Base-by-base conservation (phyloP, 768 basidiomycete genomes). In the Lenzites betulinus region DNA sequence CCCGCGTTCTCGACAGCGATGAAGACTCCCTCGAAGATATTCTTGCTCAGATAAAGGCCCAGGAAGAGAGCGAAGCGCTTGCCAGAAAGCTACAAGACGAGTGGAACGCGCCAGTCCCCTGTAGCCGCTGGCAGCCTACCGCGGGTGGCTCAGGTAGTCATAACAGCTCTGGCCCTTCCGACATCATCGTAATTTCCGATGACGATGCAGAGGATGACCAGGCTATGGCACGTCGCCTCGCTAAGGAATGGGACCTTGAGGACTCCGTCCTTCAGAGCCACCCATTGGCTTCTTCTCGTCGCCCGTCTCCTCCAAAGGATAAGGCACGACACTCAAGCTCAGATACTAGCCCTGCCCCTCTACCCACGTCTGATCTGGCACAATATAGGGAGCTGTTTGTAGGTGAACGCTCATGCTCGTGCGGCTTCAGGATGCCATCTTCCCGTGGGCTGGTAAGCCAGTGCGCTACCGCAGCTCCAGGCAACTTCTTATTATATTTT, bases 31-130 rank as follows among this genome's bases (percentile, higher is more conserved):
- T 81, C n/a, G 71, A 74, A 50, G 68, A 64, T 7, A 74, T 81
- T 25, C 70, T 82, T 16, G 71, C 72, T 2, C 75, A 72, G 43
- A 79, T 79, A n/a, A 71, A 76, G 62, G 73, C 76, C 26, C 77
- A 77, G 42, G 78, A 80, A 66, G 75, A 76, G 54, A 79, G 74
- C 53, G 79, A 80, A 69, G 73, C 68, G 7, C 71, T 78, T 15
- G 78, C 78, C 0, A 68, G 58, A 43, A 64, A 69, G 35, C 65
- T 79, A 15, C 76, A 81, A 64, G 65, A 68, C 7, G 72, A 76
- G 41, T 69, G 64, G 65, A 68, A 66, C 59, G 59, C 59, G 35
- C 64, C 66, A 23, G 64, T 47, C 11, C 56, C 55, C 3, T 52
- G n/a, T n/a, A n/a, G n/a, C n/a, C 56, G 12, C 12, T n/a, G 15